Conservation (phyloP, 2,329 filamentous ascomycete species). For the Penicillium sp. region DNA sequence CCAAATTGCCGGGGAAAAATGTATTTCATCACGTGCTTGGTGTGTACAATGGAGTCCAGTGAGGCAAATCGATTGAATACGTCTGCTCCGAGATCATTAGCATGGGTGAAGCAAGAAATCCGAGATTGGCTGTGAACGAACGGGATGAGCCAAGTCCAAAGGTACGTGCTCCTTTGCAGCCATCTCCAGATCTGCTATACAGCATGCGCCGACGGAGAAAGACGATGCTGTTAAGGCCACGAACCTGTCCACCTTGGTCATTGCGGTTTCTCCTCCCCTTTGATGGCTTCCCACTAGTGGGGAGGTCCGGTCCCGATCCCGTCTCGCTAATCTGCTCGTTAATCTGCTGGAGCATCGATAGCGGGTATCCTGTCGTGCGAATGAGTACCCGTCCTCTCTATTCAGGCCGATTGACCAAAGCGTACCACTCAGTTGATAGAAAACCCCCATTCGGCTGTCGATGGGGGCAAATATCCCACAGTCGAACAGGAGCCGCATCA, state of each 20-base stretch:
- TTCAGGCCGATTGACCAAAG: slow-evolving; percentile 3
- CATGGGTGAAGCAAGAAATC: not conserved
- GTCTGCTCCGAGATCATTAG: slow-evolving; percentile 53
- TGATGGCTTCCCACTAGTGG: too few relatives aligned
- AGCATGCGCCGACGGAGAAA: slow-evolving; percentile 83
- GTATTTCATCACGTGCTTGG: slow-evolving; percentile 77
- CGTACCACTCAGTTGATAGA: slow-evolving; percentile 75
- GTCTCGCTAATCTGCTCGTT: slow-evolving; percentile 9
- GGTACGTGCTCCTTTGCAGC: slow-evolving; percentile 62
- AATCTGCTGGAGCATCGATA: slow-evolving; percentile 32
- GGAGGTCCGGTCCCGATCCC: too few relatives aligned
- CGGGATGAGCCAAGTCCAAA: slow-evolving; percentile 79
- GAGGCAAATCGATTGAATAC: slow-evolving; percentile 68
- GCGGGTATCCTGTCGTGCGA: slow-evolving; percentile 23
- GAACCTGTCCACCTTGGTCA: slow-evolving; percentile 5
- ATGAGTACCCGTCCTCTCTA: too few relatives aligned
- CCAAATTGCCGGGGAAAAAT: slow-evolving; percentile 89
- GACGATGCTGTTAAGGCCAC: slow-evolving; percentile 57
- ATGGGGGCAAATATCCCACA: slow-evolving; percentile 71
- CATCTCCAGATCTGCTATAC: slow-evolving; percentile 73
- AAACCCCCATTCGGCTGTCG: slow-evolving; percentile 60
- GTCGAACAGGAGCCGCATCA: slow-evolving; percentile 73
- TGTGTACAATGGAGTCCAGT: slow-evolving; percentile 49
- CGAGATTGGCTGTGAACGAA: slow-evolving; percentile 48
- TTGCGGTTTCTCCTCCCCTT: slow-evolving; percentile 2